phyloP scores from a whole-genome alignment of 176 grass and related monocot species.

The Lolium multiflorum region DNA sequence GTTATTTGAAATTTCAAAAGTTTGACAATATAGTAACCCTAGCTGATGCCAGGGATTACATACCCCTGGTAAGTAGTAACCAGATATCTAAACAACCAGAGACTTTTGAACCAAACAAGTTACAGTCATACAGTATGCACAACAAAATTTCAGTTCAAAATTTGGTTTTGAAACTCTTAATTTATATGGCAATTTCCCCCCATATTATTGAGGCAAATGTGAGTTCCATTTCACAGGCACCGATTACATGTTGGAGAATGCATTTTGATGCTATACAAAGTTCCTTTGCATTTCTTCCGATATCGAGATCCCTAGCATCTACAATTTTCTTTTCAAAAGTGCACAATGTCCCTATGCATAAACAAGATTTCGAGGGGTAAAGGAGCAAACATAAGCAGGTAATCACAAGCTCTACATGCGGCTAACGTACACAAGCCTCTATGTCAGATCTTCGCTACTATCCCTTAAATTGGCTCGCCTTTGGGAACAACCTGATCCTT shows the following conservation, averaged over 20 bases:
- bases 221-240: not conserved
- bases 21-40: too few relatives aligned
- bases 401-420: not conserved
- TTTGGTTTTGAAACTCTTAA: not conserved
- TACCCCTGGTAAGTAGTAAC: not conserved
- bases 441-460: not conserved
- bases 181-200: not conserved
- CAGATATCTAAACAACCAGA: not conserved
- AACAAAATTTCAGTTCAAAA: not conserved
- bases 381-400: not conserved
- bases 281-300: not conserved
- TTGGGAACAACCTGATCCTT: slow-evolving; percentile 74
- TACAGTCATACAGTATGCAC: not conserved
- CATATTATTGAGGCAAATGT: not conserved
- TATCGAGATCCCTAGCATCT: not conserved
- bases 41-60: not conserved
- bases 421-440: not conserved
- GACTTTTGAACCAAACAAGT: not conserved
- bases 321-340: not conserved
- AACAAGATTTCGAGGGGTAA: not conserved
- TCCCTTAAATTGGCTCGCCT: slow-evolving; percentile 57
- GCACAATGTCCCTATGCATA: not conserved
- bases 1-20: too few relatives aligned
- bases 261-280: slow-evolving; percentile 2
- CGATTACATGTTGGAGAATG: not conserved